Conservation (phyloP, 2,329 filamentous ascomycete species). For the Helotiales sp. region DNA sequence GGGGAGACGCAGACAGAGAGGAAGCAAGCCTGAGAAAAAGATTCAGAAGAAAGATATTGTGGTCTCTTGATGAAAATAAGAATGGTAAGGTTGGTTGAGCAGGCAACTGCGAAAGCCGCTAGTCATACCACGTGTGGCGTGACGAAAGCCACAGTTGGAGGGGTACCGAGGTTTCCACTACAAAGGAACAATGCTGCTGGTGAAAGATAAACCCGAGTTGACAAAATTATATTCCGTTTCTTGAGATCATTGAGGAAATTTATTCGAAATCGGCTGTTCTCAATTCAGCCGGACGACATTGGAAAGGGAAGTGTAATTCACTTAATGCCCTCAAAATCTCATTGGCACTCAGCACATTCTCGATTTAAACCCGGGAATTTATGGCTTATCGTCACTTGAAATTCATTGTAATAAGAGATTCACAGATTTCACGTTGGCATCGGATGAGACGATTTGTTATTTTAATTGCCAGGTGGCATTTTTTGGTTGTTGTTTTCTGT, state of each 20-base stretch:
- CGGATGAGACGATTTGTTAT: background rate
- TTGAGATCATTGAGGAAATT: too few relatives aligned
- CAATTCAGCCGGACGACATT: too few relatives aligned
- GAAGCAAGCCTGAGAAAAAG: background rate
- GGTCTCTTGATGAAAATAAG: conserved; percentile 18
- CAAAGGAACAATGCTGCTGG: too few relatives aligned
- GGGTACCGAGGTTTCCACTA: conserved; percentile 17
- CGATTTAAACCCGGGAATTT: too few relatives aligned
- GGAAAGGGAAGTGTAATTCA: too few relatives aligned
- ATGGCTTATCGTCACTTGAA: too few relatives aligned
- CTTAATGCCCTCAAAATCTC: too few relatives aligned
- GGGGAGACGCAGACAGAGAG: background rate
- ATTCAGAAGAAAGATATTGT: conserved; percentile 5
- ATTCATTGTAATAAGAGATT: too few relatives aligned
- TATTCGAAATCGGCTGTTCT: too few relatives aligned
- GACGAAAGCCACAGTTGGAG: conserved; percentile 10
- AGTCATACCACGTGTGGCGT: conserved; percentile 13
- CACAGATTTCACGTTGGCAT: background rate
- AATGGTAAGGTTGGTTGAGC: background rate
- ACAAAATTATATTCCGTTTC: too few relatives aligned
- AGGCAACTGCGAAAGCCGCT: conserved; percentile 14
- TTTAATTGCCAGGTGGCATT: conserved; percentile 35
- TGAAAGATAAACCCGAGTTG: too few relatives aligned
- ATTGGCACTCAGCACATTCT: too few relatives aligned
- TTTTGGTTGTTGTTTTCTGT: conserved; percentile 34